phyloP scores from a whole-genome alignment of 2,329 filamentous ascomycete species.

The Coniochaeta sp. region DNA sequence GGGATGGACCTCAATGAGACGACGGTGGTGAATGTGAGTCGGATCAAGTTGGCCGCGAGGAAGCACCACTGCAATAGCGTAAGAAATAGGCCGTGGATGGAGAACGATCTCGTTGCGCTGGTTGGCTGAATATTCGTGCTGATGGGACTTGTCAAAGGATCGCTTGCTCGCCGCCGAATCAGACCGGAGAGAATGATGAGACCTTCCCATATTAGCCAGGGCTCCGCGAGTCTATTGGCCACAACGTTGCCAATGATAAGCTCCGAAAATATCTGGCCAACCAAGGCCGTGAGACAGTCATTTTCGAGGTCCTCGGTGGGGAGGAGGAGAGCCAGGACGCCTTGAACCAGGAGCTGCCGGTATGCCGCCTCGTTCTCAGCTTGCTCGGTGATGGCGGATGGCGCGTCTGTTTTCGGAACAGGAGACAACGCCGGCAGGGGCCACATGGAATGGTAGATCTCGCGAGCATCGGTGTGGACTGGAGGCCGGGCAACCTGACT shows the following conservation, averaged over 20 bases:
- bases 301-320: constrained; percentile 92
- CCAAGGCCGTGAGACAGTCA: constrained; percentile 71
- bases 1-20: constrained; percentile 62
- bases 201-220: constrained; percentile 82
- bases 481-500: constrained; percentile 49
- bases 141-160: constrained; percentile 10
- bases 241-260: constrained; percentile 80
- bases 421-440: constrained; percentile 77
- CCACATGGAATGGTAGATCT: constrained; percentile 76
- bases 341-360: constrained; percentile 80
- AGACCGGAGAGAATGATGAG: constrained; percentile 62
- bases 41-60: constrained; percentile 52
- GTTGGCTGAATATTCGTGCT: constrained; percentile 5
- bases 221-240: constrained; percentile 73
- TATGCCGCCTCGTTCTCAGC: constrained; percentile 73
- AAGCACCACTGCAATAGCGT: constrained; percentile 47
- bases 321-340: constrained; percentile 72
- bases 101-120: constrained; percentile 21
- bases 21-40: constrained; percentile 57
- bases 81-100: constrained; percentile 44
- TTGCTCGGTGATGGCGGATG: constrained; percentile 50
- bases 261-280: constrained; percentile 83
- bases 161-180: constrained; percentile 14
- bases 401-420: constrained; percentile 52
- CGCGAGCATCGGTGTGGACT: constrained; percentile 52